phyloP scores from a whole-genome alignment of 352 stramenopile genomes.

The Elongisporangium prolatum region DNA sequence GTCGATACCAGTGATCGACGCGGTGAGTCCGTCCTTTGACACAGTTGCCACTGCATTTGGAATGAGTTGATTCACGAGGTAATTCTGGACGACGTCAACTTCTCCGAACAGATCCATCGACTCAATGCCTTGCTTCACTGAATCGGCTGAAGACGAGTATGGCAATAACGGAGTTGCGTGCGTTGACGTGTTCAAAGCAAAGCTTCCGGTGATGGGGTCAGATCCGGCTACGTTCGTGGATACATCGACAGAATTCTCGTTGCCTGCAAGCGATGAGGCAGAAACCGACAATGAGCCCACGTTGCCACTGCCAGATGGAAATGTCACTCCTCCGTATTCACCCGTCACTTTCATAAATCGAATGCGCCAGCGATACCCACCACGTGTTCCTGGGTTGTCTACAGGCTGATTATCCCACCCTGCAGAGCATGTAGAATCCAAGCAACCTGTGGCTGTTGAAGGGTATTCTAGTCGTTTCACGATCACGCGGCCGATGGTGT shows the following conservation, averaged over 20 bases:
- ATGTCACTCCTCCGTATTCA: conserved; percentile 66
- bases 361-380: conserved; percentile 75
- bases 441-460: conserved; percentile 51
- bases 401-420: conserved; percentile 91
- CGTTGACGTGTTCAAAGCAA: conserved; percentile 33
- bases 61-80: conserved; percentile 51
- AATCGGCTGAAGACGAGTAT: conserved; percentile 54
- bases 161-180: conserved; percentile 40
- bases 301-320: conserved; percentile 74
- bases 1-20: conserved; percentile 39
- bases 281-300: conserved; percentile 48
- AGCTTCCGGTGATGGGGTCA: conserved; percentile 40
- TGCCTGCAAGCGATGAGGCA: conserved; percentile 33
- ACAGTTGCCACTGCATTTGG: conserved; percentile 46
- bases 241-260: conserved; percentile 42
- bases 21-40: conserved; percentile 39
- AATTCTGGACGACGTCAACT: conserved; percentile 53
- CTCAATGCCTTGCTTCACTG: conserved; percentile 70
- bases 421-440: conserved; percentile 53
- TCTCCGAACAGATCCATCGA: conserved; percentile 72
- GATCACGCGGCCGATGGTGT: conserved; percentile 87
- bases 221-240: conserved; percentile 49
- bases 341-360: conserved; percentile 72
- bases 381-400: conserved; percentile 61
- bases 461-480: conserved; percentile 90